Evolutionary conservation across 768 basidiomycete genomes (phyloP), one percentile per base, ranked within the genome.

Genomic region (Rhizopogon salebrosus): DNA sequence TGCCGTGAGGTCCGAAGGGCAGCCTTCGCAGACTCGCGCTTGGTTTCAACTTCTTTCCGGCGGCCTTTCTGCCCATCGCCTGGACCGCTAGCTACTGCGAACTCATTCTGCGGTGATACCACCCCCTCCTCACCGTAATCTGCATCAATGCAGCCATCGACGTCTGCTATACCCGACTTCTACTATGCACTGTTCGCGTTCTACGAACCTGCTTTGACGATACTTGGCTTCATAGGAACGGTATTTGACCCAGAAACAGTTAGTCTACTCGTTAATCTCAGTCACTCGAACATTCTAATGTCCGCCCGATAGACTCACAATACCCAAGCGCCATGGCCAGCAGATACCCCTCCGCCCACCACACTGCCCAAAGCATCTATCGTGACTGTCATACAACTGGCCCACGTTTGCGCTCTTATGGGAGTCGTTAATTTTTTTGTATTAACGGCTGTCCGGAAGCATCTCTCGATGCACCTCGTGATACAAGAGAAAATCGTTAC

Each of bases 161-260:
- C 69, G 36, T 86, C 87, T 56, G 83, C 88, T 37, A 75, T 91
- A 59, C 87, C 89, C 18, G 77, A 80, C 60, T 75, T 82, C 54
- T 91, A 91, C 70, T 90, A 82, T 68, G 75, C 80, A 40, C 73
- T 85, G 56, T 91, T 91, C 61, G 86, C 81, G 24, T 73, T 81
- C 50, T 89, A 86, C 62, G 89, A 91, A 67, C 89, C 89, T 0
- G 73, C 82, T 24, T 68, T 91, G 52, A 82, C 85, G 18, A 66
- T 75, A 20, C 61, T 80, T 40, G 87, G 89, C 31, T 81, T 88
- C 64, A 56, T 89, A 39, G 88, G 88, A 4, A 74, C 87, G 2
- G 63, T 84, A 18, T 68, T 78, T 31, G 82, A 88, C 67, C 89
- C 87, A 14, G 76, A 79, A 67, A 71, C 76, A 59, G 86, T 84